Evolutionary conservation across 306 rosid species (phyloP), one percentile per base, ranked within the genome.

Genomic region (Cucumis melo): DNA sequence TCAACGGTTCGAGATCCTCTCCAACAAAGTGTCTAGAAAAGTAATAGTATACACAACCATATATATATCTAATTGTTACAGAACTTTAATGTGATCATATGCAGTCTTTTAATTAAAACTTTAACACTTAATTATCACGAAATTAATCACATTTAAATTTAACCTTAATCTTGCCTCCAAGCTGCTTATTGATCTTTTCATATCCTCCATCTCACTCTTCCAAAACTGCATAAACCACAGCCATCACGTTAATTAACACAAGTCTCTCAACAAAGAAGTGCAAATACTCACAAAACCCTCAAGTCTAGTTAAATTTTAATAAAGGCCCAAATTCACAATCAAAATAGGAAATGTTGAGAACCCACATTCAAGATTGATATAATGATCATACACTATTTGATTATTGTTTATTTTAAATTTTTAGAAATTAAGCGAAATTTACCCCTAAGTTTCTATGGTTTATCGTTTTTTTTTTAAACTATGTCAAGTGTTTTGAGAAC

Each of bases 141-240:
- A 32, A 20, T 65, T 46, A 46, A 19, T 42, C 19, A 34, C 12
- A 9, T 17, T 63, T 32, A 15, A 62, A 64, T 10, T 1, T 1
- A 17, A 82, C 89, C 54, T 82, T 14, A 82, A 77, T 58, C 82
- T 82, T 46, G 48, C 67, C 51, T 88, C 89, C 85, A 84, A 64
- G 55, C 59, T 79, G 54, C 42, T 77, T 13, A 53, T 51, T 23
- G 88, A 50, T 77, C 80, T 84, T 65, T 56, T 81, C 39, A 82
- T 21, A 15, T 84, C 90, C 23, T 87, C 90, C 41, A 79, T 79
- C 66, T 84, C 88, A 60, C 48, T 78, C 85, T 39, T 82, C 90
- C 90, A 73, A 39, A 65, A 73, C 90, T 87, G 77, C 36, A 23
- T 32, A 20, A 17, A 6, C 13, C 13, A 50, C 29, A 55, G 19